Evolutionary conservation across 805 yeast species (phyloP).

Genomic region (Candida germanica): DNA sequence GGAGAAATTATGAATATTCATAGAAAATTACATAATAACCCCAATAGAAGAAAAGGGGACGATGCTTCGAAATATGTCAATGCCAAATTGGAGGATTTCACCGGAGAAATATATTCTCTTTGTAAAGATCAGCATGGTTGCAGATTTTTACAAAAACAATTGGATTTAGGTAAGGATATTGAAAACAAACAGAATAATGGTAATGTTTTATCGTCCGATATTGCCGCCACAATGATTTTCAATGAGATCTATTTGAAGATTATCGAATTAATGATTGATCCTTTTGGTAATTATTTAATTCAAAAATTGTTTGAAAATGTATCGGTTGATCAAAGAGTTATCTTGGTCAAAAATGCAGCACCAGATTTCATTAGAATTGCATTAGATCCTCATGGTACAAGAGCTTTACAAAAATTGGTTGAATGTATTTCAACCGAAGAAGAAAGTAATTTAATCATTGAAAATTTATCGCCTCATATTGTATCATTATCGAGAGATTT

Average conservation of each 20-base stretch:
- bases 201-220: constrained; percentile 21
- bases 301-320: constrained; percentile 87
- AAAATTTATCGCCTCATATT: constrained; percentile 63
- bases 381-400: constrained; percentile 90
- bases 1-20: constrained; percentile 36
- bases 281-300: constrained; percentile 94
- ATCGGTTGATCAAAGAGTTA: constrained; percentile 62
- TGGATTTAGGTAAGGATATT: constrained; percentile 55
- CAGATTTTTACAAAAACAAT: constrained; percentile 82
- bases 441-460: constrained; percentile 64
- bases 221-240: constrained; percentile 72
- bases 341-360: constrained; percentile 67
- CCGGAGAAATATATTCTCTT: constrained; percentile 70
- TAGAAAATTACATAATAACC: constrained; percentile 36
- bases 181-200: constrained; percentile 11
- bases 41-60: constrained; percentile 47
- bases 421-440: constrained; percentile 73
- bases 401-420: constrained; percentile 89
- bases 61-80: constrained; percentile 68
- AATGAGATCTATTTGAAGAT: constrained; percentile 75
- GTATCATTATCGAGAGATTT: constrained; percentile 81
- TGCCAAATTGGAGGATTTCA: constrained; percentile 64
- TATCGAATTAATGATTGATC: constrained; percentile 88
- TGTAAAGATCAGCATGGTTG: constrained; percentile 98
- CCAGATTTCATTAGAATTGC: constrained; percentile 77